Conservation (phyloP, 345 rosid species). For the Citrus reticulata region DNA sequence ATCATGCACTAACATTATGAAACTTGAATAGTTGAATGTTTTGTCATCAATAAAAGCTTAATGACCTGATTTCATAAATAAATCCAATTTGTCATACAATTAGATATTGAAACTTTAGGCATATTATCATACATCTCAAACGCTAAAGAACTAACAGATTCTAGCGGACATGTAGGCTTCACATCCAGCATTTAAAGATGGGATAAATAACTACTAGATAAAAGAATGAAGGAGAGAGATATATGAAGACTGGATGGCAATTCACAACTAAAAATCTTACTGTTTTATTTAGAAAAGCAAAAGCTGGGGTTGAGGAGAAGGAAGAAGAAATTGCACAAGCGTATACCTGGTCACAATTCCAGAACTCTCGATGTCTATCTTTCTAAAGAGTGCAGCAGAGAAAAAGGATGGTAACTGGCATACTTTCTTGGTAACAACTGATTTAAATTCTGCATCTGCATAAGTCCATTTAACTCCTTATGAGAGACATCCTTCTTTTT, state of each 20-base stretch:
- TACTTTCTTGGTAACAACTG: slow-evolving; percentile 53
- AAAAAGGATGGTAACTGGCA: slow-evolving; percentile 92
- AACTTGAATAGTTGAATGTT: neutral
- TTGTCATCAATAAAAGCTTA: neutral
- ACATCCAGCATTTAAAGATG: no score
- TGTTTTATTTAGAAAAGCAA: neutral
- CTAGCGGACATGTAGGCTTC: no score
- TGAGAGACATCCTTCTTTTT: neutral
- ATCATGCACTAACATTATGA: neutral
- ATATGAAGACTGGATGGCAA: neutral
- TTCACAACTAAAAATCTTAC: neutral
- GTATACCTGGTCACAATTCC: slow-evolving; percentile 76
- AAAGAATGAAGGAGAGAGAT: no score
- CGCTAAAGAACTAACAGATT: no score
- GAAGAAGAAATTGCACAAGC: neutral
- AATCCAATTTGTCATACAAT: no score
- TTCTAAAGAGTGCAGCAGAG: slow-evolving; percentile 62
- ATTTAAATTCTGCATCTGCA: slow-evolving; percentile 81
- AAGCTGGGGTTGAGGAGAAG: neutral
- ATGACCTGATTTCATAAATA: neutral
- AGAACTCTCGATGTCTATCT: slow-evolving; percentile 50
- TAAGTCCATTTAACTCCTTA: slow-evolving; percentile 9
- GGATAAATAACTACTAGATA: no score
- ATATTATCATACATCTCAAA: no score
- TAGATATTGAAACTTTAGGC: no score